Percentiles rank a stretch among this genome's conserved stretches.
These are phyloP conservation scores for Acer campestre DNA, from an alignment of 345 rosid species.

Conservation along the genomic window DNA sequence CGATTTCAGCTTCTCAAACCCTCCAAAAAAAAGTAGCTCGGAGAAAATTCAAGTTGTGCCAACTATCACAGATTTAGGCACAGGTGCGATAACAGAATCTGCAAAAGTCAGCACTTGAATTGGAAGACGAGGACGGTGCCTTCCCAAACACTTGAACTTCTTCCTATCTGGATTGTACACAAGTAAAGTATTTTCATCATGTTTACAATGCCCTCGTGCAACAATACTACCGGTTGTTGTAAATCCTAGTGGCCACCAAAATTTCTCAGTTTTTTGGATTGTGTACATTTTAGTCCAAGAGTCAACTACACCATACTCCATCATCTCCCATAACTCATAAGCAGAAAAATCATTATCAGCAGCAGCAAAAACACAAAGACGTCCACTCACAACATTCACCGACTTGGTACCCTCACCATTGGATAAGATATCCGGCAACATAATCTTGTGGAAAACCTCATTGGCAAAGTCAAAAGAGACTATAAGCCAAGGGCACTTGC, in stretches of 20 bases:
- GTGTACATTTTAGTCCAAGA: constrained; percentile 14
- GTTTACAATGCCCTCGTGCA: constrained; percentile 9
- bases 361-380: constrained; percentile 21
- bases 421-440: constrained; percentile 13
- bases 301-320: constrained; percentile 17
- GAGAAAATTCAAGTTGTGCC: constrained; percentile 6
- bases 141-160: constrained; percentile 16
- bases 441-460: constrained; percentile 11
- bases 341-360: neutral
- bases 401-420: constrained; percentile 12
- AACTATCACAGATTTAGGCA: neutral
- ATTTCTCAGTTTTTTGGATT: constrained; percentile 10
- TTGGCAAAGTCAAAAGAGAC: constrained; percentile 14
- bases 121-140: constrained; percentile 14
- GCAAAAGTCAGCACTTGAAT: constrained; percentile 18
- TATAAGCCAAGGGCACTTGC: constrained; percentile 22
- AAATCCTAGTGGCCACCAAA: constrained; percentile 21
- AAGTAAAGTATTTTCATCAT: constrained; percentile 13
- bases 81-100: constrained; percentile 15
- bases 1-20: neutral
- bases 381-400: constrained; percentile 18
- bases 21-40: neutral
- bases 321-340: constrained; percentile 22
- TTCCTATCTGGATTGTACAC: constrained; percentile 1
- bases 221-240: constrained; percentile 10